Evolutionary conservation across 2,329 filamentous ascomycete species (phyloP).

Genomic region (Nemania sp.): DNA sequence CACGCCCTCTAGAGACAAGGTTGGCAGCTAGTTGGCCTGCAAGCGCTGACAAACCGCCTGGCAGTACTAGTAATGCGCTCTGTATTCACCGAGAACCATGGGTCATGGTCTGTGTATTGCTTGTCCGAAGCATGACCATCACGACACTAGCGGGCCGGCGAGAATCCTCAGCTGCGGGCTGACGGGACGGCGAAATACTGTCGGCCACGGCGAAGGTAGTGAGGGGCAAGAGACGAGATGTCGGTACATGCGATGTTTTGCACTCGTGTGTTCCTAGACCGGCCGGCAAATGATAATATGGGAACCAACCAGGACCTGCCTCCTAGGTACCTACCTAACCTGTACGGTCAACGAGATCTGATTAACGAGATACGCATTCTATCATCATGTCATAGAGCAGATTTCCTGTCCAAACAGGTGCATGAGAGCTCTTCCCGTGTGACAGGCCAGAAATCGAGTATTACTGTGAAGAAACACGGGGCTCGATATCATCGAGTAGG

Average conservation of each 20-base stretch:
- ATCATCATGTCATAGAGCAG: slow-evolving; percentile 9
- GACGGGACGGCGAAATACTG: slow-evolving; percentile 10
- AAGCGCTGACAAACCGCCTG: slow-evolving; percentile 1
- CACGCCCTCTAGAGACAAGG: not conserved
- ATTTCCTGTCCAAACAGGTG: not conserved
- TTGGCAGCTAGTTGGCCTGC: not conserved
- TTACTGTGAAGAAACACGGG: slow-evolving; percentile 3
- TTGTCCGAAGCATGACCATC: not conserved
- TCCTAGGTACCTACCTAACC: not conserved
- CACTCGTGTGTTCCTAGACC: slow-evolving; percentile 8
- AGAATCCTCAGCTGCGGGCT: slow-evolving; percentile 18
- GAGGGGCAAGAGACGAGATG: slow-evolving; percentile 6
- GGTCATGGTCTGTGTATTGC: not conserved
- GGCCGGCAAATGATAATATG: slow-evolving; percentile 25
- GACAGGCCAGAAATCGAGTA: too few species aligned
- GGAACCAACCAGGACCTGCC: not conserved
- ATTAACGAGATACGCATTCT: slow-evolving; percentile 9
- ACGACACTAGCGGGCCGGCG: slow-evolving; percentile 2
- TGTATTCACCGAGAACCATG: not conserved
- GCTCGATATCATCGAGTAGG: not conserved
- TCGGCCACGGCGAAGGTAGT: not conserved
- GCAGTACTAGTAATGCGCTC: slow-evolving; percentile 1
- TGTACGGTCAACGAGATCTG: too few species aligned
- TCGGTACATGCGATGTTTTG: slow-evolving; percentile 3
- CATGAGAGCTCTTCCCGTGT: not conserved